Evolutionary conservation across 1,284 basidiomycete genomes (phyloP), one percentile per base, ranked within the genome.

Genomic region (Boletus albobrunnescens): DNA sequence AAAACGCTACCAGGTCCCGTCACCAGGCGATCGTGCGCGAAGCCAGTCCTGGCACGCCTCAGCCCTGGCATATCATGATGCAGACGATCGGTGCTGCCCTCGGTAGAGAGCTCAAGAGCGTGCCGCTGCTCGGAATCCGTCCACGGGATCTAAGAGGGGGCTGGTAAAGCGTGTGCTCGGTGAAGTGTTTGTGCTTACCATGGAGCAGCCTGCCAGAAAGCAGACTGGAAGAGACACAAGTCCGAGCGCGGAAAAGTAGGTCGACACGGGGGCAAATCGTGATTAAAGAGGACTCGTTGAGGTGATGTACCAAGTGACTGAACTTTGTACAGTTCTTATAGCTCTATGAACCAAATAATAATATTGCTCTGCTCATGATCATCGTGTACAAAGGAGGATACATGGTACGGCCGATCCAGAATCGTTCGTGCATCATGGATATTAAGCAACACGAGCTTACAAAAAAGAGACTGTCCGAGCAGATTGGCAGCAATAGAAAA

Each of bases 191-290:
- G 9, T 22, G 28, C n/a, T n/a, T n/a, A n/a, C n/a, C n/a, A n/a
- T 19, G 43, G 36, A 19, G 19, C n/a, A n/a, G 22, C 20, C 13
- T 38, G 20, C 27, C 43, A 39, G 19, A 44, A 13, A 17, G 41
- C 24, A 16, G 41, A 43, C 12, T 43, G 41, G 32, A 43, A 43
- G 41, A 36, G 42, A 22, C 43, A 38, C 43, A 44, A 31, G 22
- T 38, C 36, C 8, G 35, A 24, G 12, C 31, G 35, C 20, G 43
- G 31, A 38, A 14, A n/a, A n/a, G n/a, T n/a, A n/a, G n/a, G n/a
- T n/a, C n/a, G n/a, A n/a, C n/a, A n/a, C n/a, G n/a, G n/a, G n/a
- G n/a, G n/a, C n/a, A n/a, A n/a, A n/a, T n/a, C n/a, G n/a, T n/a
- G n/a, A n/a, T n/a, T 20, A 14, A 44, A 44, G 27, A 28, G 6